Percentiles rank a stretch among this genome's conserved stretches.
phyloP scores from a whole-genome alignment of 305 asterid genomes.

The Fraxinus sp. region DNA sequence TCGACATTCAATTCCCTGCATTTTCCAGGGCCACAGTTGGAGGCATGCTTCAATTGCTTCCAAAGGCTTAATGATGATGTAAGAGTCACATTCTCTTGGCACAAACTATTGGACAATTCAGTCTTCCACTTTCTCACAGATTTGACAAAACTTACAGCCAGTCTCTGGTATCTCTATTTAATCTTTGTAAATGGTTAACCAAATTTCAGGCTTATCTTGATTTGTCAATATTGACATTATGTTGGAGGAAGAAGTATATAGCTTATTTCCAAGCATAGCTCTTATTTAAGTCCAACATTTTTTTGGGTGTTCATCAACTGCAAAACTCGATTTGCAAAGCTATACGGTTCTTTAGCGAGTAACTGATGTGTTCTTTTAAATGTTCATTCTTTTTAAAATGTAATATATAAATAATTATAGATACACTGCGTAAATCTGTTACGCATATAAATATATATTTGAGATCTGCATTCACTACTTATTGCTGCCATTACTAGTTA shows the following conservation, averaged over 20 bases:
- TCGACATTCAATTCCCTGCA: slow-evolving; percentile 37
- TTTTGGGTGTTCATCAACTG: neutral
- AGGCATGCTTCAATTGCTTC: slow-evolving; percentile 40
- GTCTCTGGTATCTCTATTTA: slow-evolving; percentile 27
- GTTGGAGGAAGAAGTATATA: neutral
- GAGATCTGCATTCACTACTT: neutral
- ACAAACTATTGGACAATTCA: slow-evolving; percentile 21
- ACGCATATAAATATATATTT: neutral
- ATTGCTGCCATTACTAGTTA: neutral
- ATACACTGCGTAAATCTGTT: neutral
- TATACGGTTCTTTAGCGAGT: neutral
- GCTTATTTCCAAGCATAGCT: neutral
- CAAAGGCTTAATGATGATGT: slow-evolving; percentile 32
- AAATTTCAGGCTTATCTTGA: slow-evolving; percentile 18
- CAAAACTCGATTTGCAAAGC: neutral
- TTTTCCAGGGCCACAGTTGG: slow-evolving; percentile 61
- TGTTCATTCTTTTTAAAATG: neutral
- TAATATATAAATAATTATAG: neutral
- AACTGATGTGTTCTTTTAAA: neutral
- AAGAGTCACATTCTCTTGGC: slow-evolving; percentile 33
- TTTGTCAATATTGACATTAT: slow-evolving; percentile 1
- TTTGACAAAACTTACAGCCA: slow-evolving; percentile 27
- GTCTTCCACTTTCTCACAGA: slow-evolving; percentile 29
- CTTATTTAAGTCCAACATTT: neutral
- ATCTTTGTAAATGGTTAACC: slow-evolving; percentile 1